These are phyloP conservation scores for Rutstroemia sp. DNA, from an alignment of 2,329 filamentous ascomycete genomes.

Conservation along the genomic window DNA sequence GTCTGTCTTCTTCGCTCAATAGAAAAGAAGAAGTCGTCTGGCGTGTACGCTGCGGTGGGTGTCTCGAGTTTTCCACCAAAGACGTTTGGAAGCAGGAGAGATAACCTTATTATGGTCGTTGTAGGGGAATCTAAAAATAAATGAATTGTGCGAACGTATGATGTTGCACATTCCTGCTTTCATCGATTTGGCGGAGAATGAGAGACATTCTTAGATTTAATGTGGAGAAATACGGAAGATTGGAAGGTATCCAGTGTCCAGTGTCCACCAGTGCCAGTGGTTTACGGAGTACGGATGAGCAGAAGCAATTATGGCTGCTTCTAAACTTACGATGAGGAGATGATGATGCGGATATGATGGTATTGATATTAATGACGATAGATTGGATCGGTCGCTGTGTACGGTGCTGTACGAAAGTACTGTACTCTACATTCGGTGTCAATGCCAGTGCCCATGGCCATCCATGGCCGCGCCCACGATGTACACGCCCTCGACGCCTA, in stretches of 20 bases:
- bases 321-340: not conserved
- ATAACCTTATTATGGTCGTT: not conserved
- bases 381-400: not conserved
- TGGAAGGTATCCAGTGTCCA: not conserved
- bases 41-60: too few relatives aligned
- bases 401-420: not conserved
- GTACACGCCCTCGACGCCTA: too few relatives aligned
- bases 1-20: not conserved
- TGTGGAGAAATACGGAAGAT: slow-evolving; percentile 1
- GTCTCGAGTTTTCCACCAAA: not conserved
- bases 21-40: not conserved
- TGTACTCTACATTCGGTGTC: not conserved
- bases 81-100: not conserved
- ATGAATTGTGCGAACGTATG: not conserved
- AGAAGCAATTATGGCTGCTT: not conserved
- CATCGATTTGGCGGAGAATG: not conserved
- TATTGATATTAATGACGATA: not conserved
- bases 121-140: slow-evolving; percentile 6
- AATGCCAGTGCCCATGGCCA: not conserved
- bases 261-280: too few relatives aligned
- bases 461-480: too few relatives aligned
- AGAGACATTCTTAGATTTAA: slow-evolving; percentile 1
- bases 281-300: not conserved
- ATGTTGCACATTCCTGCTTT: not conserved
- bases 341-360: not conserved